phyloP scores from a whole-genome alignment of 345 rosid species.

The Noccaea bulbosa region DNA sequence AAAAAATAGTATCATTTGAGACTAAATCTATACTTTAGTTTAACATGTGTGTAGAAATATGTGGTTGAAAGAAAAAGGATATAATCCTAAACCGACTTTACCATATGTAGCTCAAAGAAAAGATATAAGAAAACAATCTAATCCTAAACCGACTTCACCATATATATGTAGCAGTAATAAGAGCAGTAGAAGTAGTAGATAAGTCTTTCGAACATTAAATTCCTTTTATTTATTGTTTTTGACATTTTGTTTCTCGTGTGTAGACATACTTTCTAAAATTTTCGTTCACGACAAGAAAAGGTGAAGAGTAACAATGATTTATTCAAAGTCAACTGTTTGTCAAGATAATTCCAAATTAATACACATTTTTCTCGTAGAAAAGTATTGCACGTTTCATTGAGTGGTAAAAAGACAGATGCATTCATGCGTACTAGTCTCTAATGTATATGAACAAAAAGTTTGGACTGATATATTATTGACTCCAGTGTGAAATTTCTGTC shows the following conservation, averaged over 20 bases:
- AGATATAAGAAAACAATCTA: neutral
- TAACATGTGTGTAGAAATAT: neutral
- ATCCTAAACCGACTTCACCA: neutral
- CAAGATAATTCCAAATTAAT: neutral
- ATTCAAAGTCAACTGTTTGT: conserved; percentile 21
- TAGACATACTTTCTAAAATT: neutral
- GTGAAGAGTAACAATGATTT: neutral
- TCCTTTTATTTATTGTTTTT: neutral
- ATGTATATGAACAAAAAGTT: conserved; percentile 19
- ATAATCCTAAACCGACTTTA: neutral
- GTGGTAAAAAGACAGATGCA: conserved; percentile 1
- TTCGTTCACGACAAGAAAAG: conserved; percentile 19
- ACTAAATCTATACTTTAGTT: no score
- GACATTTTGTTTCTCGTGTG: neutral
- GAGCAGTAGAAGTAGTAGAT: neutral
- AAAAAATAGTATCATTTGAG: neutral
- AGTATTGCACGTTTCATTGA: conserved; percentile 26
- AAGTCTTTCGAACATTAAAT: conserved; percentile 11
- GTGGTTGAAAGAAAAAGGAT: neutral
- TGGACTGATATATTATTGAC: conserved; percentile 18
- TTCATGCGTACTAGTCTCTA: conserved; percentile 5
- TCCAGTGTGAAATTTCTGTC: neutral
- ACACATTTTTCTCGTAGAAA: neutral
- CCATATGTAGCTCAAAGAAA: neutral
- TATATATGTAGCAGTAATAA: no score